These are phyloP conservation scores for Brachypodium distachyon DNA, from an alignment of 202 grass and related monocot genomes.

Conservation along the genomic window DNA sequence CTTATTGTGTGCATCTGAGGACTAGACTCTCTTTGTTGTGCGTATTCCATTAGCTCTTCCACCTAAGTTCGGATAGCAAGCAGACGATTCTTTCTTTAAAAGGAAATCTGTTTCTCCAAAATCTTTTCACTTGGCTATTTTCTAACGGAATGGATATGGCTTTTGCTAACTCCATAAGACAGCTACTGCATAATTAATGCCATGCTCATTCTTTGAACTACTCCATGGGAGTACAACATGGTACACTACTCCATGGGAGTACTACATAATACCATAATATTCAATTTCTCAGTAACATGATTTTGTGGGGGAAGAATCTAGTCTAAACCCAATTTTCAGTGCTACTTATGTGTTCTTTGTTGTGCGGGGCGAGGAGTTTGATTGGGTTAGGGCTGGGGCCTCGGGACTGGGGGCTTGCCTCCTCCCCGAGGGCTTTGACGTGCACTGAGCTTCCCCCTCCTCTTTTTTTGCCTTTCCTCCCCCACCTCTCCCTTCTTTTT, in stretches of 20 bases:
- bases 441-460: no score
- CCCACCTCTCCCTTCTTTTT: no score
- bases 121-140: neutral
- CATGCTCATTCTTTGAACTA: neutral
- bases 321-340: neutral
- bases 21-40: neutral
- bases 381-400: no score
- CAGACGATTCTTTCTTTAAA: neutral
- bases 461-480: neutral
- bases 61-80: neutral
- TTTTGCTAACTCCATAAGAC: neutral
- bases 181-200: neutral
- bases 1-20: neutral
- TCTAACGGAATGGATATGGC: neutral
- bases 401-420: no score
- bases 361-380: no score
- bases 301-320: neutral
- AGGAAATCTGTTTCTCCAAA: neutral
- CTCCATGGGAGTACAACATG: no score
- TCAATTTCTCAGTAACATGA: neutral
- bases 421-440: no score
- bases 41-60: slow-evolving; percentile 1
- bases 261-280: neutral
- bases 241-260: no score
- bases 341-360: no score